Evolutionary conservation across 2,329 filamentous ascomycete genomes (phyloP).

Genomic region (Nemania sp.): DNA sequence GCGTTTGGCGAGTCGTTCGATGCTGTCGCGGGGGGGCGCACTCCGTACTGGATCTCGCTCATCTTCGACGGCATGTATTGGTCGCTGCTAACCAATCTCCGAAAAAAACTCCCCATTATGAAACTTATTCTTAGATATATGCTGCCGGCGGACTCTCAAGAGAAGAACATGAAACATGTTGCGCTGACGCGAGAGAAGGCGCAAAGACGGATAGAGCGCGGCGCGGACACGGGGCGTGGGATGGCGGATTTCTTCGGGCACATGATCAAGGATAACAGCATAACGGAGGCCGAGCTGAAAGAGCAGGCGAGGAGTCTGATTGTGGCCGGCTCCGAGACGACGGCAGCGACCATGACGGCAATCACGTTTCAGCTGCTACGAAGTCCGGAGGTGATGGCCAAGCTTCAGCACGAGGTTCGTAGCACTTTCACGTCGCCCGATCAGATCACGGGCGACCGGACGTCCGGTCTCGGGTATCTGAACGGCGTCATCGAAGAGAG

Average conservation of each 20-base stretch:
- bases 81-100: not conserved
- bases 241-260: conserved; percentile 8
- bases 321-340: conserved; percentile 8
- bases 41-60: conserved; percentile 19
- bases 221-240: not conserved
- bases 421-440: conserved; percentile 5
- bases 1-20: conserved; percentile 27
- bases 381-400: not conserved
- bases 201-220: not conserved
- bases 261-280: conserved; percentile 4
- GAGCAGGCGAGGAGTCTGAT: not conserved
- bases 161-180: not conserved
- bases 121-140: not conserved
- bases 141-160: not conserved
- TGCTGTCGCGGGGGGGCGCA: conserved; percentile 9
- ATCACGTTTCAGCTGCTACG: not conserved
- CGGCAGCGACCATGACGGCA: not conserved
- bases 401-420: conserved; percentile 17
- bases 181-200: conserved; percentile 4
- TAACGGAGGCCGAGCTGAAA: not conserved
- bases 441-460: conserved; percentile 12
- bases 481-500: conserved; percentile 23
- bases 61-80: conserved; percentile 10
- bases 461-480: conserved; percentile 15
- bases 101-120: not conserved